Evolutionary conservation across 441 rosid species (phyloP).

Genomic region (Cnidoscolus chayamansa): DNA sequence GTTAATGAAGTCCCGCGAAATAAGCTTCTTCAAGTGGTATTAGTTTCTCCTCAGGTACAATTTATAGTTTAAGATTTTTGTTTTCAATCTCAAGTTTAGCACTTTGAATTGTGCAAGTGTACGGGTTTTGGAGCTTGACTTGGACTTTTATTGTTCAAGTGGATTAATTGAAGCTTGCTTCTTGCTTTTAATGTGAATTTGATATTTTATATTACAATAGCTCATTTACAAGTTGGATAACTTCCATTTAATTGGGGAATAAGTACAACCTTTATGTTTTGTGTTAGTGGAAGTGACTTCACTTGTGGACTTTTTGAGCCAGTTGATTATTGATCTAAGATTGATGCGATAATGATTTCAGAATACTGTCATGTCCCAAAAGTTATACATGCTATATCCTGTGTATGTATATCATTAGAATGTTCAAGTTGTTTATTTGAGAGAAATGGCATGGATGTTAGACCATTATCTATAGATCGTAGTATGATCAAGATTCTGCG

Average conservation of each 20-base stretch:
- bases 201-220: too few species aligned
- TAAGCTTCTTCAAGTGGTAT: slow-evolving; percentile 78
- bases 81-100: not conserved
- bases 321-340: slow-evolving; percentile 3
- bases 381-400: too few species aligned
- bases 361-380: not conserved
- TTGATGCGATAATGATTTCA: not conserved
- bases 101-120: not conserved
- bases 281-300: not conserved
- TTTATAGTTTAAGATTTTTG: not conserved
- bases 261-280: not conserved
- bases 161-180: not conserved
- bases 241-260: not conserved
- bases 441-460: not conserved
- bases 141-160: not conserved
- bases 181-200: not conserved
- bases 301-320: not conserved
- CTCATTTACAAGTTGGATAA: not conserved
- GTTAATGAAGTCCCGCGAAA: slow-evolving; percentile 38
- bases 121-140: not conserved
- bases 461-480: not conserved
- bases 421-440: too few species aligned
- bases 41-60: slow-evolving; percentile 93
- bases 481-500: not conserved
- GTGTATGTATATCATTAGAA: too few species aligned